Conservation (phyloP, 139 green algal species). For the Gonium pectorale region DNA sequence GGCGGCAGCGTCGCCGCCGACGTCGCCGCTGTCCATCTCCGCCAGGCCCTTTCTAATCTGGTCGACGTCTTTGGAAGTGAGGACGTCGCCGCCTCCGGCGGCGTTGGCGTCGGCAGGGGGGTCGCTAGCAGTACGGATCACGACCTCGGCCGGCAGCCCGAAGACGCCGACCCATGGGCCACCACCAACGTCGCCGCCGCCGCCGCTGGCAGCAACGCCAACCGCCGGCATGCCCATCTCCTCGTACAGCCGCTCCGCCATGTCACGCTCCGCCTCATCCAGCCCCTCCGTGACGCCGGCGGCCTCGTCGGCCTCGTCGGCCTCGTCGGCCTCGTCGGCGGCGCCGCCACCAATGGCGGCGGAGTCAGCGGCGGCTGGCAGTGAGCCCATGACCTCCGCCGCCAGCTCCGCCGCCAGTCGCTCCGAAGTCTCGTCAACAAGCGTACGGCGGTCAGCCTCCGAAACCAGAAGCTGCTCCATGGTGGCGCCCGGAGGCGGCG, state of each 20-base stretch:
- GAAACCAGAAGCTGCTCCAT: not conserved
- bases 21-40: not conserved
- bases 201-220: not conserved
- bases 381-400: not conserved
- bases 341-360: not conserved
- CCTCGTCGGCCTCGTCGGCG: not conserved
- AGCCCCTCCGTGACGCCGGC: not conserved
- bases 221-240: not conserved
- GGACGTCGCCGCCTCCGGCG: not conserved
- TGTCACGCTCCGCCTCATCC: not conserved
- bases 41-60: not conserved
- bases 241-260: too few relatives aligned
- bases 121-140: too few relatives aligned
- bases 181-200: not conserved
- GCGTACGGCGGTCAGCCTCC: slow-evolving; percentile 11
- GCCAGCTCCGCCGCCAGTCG: slow-evolving; percentile 22
- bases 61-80: not conserved
- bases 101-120: too few relatives aligned
- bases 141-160: too few relatives aligned
- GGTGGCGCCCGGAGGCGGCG: not conserved
- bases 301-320: not conserved
- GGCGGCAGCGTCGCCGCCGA: too few relatives aligned
- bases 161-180: too few relatives aligned
- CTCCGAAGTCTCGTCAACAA: slow-evolving; percentile 28
- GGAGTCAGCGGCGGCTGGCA: not conserved